These are phyloP conservation scores for Candida adriatica DNA, from an alignment of 805 yeast genomes.

Conservation along the genomic window DNA sequence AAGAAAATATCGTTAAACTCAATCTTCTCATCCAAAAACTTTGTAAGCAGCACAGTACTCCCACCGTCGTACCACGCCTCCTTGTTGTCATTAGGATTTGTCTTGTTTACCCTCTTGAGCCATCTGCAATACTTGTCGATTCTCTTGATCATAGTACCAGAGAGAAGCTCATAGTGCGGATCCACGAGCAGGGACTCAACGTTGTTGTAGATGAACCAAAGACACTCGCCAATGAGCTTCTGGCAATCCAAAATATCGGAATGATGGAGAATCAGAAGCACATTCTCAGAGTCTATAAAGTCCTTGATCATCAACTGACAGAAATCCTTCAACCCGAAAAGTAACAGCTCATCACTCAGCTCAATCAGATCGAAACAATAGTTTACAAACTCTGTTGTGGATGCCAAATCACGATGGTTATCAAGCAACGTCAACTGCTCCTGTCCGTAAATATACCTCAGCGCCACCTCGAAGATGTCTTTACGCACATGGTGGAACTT, in stretches of 20 bases:
- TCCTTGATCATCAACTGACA: conserved; percentile 57
- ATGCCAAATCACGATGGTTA: conserved; percentile 18
- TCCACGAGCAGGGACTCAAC: conserved; percentile 50
- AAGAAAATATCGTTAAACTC: conserved; percentile 37
- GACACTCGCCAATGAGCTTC: conserved; percentile 51
- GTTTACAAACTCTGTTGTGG: conserved; percentile 39
- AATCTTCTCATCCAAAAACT: conserved; percentile 30
- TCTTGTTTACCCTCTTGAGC: conserved; percentile 25
- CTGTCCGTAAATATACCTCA: conserved; percentile 54
- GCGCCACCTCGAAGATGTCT: conserved; percentile 39
- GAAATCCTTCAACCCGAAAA: conserved; percentile 50
- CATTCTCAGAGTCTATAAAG: conserved; percentile 53
- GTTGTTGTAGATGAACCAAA: conserved; percentile 64
- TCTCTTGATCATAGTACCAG: conserved; percentile 13
- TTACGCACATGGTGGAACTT: conserved; percentile 37
- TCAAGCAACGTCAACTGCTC: conserved; percentile 35
- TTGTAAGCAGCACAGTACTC: conserved; percentile 23
- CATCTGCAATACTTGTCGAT: conserved; percentile 31
- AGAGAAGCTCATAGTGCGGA: conserved; percentile 16
- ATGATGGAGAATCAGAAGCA: conserved; percentile 45
- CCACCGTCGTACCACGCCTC: conserved; percentile 27
- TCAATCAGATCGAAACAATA: conserved; percentile 51
- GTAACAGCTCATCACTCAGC: conserved; percentile 54
- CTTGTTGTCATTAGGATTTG: conserved; percentile 6
- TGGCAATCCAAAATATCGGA: conserved; percentile 45